These are phyloP conservation scores for Hyaloscypha bicolor DNA, from an alignment of 495 filamentous ascomycete genomes.

Conservation along the genomic window DNA sequence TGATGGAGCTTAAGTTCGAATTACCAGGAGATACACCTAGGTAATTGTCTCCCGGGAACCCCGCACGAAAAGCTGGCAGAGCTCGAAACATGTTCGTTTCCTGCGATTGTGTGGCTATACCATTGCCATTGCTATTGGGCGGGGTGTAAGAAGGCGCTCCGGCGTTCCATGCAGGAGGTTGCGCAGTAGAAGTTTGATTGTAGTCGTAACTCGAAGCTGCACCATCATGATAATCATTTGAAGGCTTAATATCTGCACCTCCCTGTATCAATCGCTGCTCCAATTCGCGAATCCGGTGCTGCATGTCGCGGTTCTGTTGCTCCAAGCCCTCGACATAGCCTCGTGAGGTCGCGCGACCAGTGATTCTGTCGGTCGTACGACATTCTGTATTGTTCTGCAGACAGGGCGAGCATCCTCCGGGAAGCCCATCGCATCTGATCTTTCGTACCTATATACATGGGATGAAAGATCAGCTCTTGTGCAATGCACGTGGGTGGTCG, in stretches of 20 bases:
- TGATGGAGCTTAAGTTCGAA: slow-evolving; percentile 68
- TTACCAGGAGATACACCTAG: slow-evolving; percentile 71
- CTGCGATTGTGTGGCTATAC: slow-evolving; percentile 33
- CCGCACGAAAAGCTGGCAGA: slow-evolving; percentile 53
- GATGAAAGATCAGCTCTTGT: slow-evolving; percentile 1
- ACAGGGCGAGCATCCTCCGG: slow-evolving; percentile 76
- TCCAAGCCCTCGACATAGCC: slow-evolving; percentile 72
- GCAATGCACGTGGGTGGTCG: neutral
- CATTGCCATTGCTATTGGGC: slow-evolving; percentile 14
- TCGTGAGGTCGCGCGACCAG: slow-evolving; percentile 76
- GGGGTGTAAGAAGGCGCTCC: slow-evolving; percentile 3
- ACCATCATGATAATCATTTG: slow-evolving; percentile 25
- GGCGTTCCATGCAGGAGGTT: slow-evolving; percentile 4
- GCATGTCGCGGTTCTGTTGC: slow-evolving; percentile 56
- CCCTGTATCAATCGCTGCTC: slow-evolving; percentile 44
- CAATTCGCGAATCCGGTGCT: slow-evolving; percentile 50
- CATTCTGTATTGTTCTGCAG: slow-evolving; percentile 70
- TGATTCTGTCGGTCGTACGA: slow-evolving; percentile 83
- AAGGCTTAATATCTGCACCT: slow-evolving; percentile 36
- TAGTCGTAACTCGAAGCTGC: slow-evolving; percentile 16
- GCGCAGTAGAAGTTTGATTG: slow-evolving; percentile 5
- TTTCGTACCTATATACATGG: slow-evolving; percentile 65
- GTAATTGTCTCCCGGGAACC: slow-evolving; percentile 65
- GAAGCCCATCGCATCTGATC: slow-evolving; percentile 76
- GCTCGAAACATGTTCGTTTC: slow-evolving; percentile 45